Evolutionary conservation across 805 yeast species (phyloP), one percentile per base, ranked within the genome.

Genomic region (Ascoidea tarda): DNA sequence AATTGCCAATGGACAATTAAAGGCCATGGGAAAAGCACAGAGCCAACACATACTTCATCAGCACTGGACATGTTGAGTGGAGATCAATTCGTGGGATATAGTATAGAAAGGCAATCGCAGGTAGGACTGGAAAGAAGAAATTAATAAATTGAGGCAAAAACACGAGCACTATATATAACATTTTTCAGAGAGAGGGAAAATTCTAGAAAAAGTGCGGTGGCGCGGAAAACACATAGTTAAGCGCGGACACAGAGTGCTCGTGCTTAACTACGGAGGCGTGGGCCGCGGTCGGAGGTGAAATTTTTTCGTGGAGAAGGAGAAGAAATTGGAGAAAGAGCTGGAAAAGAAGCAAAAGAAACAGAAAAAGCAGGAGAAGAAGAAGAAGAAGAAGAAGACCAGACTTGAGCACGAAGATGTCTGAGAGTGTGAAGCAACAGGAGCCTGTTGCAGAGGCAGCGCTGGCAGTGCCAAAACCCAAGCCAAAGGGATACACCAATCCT

Each of bases 401-500:
- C 28, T 21, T 2, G 28, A 21, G 28, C 28, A 2, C 28, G 3
- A 21, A 21, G 28, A 21, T 21, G 28, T 21, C 28, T 21, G 14
- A 38, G 44, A 8, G 14, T 38, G 44, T 10, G 4, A 14, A 10
- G 44, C 8, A 38, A 14, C 44, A 38, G 44, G 44, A 38, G 8
- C 44, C 14, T 38, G 14, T 38, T 38, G 14, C 8, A 38, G 14
- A 38, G 8, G 44, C 8, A 10, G 44, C 44, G 44, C 8, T 2
- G 44, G 14, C 44, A 38, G 44, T 38, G 44, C 8, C 44, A 46
- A n/a, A 46, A 5, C 53, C 50, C 14, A 54, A 55, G 44, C 53
- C 59, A 32, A 73, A 73, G 55, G 76, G 74, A 6, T 79, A 74
- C 71, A 64, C 77, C 6, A 84, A 89, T 61, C 96, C 96, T 1